phyloP scores from a whole-genome alignment of 805 yeast species.

The Ogataea zsoltii region DNA sequence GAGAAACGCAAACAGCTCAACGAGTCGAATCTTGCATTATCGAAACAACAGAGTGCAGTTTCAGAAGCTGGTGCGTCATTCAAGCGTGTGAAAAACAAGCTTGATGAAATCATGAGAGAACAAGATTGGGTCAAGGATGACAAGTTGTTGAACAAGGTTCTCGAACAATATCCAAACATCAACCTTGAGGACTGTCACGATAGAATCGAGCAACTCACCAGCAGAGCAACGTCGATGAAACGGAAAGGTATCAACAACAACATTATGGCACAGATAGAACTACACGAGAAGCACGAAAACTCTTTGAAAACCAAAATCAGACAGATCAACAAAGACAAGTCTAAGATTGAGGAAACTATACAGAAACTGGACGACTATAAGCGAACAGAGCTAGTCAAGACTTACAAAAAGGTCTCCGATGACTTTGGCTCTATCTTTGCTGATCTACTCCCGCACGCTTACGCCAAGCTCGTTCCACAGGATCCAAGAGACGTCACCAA shows the following conservation, averaged over 20 bases:
- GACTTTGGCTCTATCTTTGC: slow-evolving; percentile 92
- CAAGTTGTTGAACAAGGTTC: slow-evolving; percentile 51
- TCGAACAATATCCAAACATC: slow-evolving; percentile 63
- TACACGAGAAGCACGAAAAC: slow-evolving; percentile 82
- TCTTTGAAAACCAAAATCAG: slow-evolving; percentile 76
- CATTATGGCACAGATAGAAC: slow-evolving; percentile 89
- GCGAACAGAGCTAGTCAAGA: slow-evolving; percentile 73
- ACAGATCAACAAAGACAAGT: slow-evolving; percentile 85
- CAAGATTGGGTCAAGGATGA: slow-evolving; percentile 76
- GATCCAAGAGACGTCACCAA: slow-evolving; percentile 81
- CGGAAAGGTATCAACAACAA: slow-evolving; percentile 76
- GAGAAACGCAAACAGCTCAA: slow-evolving; percentile 44
- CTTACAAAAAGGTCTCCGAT: slow-evolving; percentile 81
- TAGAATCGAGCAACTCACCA: slow-evolving; percentile 55
- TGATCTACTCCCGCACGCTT: slow-evolving; percentile 85
- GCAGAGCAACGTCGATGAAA: slow-evolving; percentile 66
- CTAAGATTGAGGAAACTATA: slow-evolving; percentile 87
- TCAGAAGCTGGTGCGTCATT: slow-evolving; percentile 35
- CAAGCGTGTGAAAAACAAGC: slow-evolving; percentile 34
- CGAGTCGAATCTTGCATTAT: slow-evolving; percentile 49
- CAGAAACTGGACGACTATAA: slow-evolving; percentile 82
- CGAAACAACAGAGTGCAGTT: slow-evolving; percentile 55
- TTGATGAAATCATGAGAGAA: slow-evolving; percentile 50
- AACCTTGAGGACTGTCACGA: slow-evolving; percentile 63
- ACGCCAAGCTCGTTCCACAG: slow-evolving; percentile 82